Conservation (phyloP, 1,284 basidiomycete species). For the Cryptococcus sp. region DNA sequence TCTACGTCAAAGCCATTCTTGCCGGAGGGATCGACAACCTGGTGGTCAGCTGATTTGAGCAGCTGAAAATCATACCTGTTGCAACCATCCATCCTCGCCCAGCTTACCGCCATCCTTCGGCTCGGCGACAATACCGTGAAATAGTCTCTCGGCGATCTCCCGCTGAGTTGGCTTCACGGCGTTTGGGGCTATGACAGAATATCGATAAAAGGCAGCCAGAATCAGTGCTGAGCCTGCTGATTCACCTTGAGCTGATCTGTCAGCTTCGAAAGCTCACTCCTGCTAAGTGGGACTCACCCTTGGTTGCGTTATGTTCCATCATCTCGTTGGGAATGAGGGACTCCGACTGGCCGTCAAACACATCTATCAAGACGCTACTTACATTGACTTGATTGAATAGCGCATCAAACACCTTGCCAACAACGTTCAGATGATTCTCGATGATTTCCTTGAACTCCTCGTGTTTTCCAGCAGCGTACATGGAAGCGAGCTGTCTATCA, state of each 20-base stretch:
- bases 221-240: slow-evolving; percentile 29
- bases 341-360: slow-evolving; percentile 4
- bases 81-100: slow-evolving; percentile 21
- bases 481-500: slow-evolving; percentile 10
- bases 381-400: slow-evolving; percentile 49
- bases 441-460: slow-evolving; percentile 31
- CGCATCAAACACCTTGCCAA: slow-evolving; percentile 38
- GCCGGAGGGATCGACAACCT: slow-evolving; percentile 32
- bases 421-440: slow-evolving; percentile 10
- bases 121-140: slow-evolving; percentile 23
- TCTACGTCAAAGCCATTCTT: slow-evolving; percentile 24
- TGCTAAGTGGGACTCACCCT: background rate
- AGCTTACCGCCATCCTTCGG: too few species aligned
- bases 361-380: slow-evolving; percentile 4
- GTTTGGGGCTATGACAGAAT: slow-evolving; percentile 11
- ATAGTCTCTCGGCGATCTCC: slow-evolving; percentile 18
- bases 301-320: background rate
- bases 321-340: slow-evolving; percentile 32
- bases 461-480: slow-evolving; percentile 8
- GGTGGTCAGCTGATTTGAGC: background rate
- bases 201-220: slow-evolving; percentile 37
- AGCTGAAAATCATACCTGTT: slow-evolving; percentile 6
- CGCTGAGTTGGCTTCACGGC: slow-evolving; percentile 3
- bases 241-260: slow-evolving; percentile 16
- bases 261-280: background rate